Evolutionary conservation across 2,329 filamentous ascomycete genomes (phyloP).

Genomic region (Pseudogymnoascus sp.): DNA sequence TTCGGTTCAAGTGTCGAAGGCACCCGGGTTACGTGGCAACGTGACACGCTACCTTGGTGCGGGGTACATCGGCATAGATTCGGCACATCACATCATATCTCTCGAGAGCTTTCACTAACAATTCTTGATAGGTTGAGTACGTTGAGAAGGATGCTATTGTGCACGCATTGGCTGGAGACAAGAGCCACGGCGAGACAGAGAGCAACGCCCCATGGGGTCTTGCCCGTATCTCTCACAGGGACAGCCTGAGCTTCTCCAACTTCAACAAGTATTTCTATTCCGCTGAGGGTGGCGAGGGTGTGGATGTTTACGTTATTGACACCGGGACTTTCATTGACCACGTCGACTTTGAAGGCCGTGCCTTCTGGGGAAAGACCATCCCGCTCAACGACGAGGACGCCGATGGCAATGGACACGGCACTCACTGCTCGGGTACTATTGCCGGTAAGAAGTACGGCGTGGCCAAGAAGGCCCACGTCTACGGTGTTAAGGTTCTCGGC

Average conservation of each 20-base stretch:
- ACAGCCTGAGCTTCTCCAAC: conserved; percentile 75
- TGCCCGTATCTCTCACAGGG: conserved; percentile 92
- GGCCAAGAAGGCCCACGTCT: conserved; percentile 95
- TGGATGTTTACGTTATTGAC: conserved; percentile 98
- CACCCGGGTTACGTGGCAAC: conserved; percentile 3
- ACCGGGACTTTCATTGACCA: conserved; percentile 91
- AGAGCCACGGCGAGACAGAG: conserved; percentile 57
- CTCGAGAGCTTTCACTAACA: neutral
- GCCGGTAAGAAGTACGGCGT: conserved; percentile 99
- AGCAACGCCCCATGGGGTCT: conserved; percentile 98
- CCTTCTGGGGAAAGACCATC: conserved; percentile 95
- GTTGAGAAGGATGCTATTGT: conserved; percentile 93
- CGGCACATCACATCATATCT: neutral
- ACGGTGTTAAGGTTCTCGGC: conserved; percentile 95
- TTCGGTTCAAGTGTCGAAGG: neutral
- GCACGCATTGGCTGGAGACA: conserved; percentile 57
- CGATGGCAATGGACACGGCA: conserved; percentile 97
- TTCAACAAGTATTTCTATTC: conserved; percentile 99
- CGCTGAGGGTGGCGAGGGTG: conserved; percentile 84
- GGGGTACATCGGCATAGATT: neutral
- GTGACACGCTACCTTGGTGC: neutral
- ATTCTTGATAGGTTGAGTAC: conserved; percentile 70
- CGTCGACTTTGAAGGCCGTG: conserved; percentile 95
- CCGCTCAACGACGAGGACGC: conserved; percentile 73
- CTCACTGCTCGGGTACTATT: conserved; percentile 97